Base-by-base conservation (phyloP, 1,284 basidiomycete species). In the Ceratobasidium sp. region DNA sequence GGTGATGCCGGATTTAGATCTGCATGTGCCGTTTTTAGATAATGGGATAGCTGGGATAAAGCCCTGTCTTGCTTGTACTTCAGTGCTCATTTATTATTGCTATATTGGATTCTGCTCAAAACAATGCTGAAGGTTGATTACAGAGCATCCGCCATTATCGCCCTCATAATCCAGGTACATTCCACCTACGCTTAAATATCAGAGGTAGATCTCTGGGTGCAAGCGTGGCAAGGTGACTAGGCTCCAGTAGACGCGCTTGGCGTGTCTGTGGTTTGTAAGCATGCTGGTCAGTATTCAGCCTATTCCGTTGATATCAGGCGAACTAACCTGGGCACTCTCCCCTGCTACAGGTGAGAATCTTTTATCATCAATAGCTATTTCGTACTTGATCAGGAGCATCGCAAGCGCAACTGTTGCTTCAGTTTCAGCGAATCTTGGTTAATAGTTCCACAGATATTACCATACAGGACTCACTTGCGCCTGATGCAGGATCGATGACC, bases 401-500 rank as follows among this genome's bases (percentile, higher is more conserved):
- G 28, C 42, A 15, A 42, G 39, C 26, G 63, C 63, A 23, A 47
- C 53, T 4, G 31, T 56, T 28, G 53, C 31, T 23, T 56, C 53
- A 23, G 20, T 56, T 17, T 56, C 53, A 11, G 31, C 11, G 8
- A 47, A 49, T 49, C 39, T 47, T 47, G n/a, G 63, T 26, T 53
- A 26, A 53, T n/a, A 53, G 20, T 53, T 53, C 7, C 20, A 5
- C 5, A 53, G 7, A 53, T 17, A 7, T 7, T n/a, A n/a, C 20
- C 17, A 5, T 8, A 37, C 20, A 15, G 4, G 11, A 26, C 76
- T 35, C 42, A 77, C 76, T 47, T 69, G n/a, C 58, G 67, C 2
- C 76, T 67, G 37, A 77, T 61, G 39, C 76, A 77, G 39, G 76
- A 31, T 51, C 69, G 13, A 23, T 53, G 49, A 10, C 68, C 76